Evolutionary conservation across 495 filamentous ascomycete species (phyloP).

Genomic region (Penicillium waksmanii): DNA sequence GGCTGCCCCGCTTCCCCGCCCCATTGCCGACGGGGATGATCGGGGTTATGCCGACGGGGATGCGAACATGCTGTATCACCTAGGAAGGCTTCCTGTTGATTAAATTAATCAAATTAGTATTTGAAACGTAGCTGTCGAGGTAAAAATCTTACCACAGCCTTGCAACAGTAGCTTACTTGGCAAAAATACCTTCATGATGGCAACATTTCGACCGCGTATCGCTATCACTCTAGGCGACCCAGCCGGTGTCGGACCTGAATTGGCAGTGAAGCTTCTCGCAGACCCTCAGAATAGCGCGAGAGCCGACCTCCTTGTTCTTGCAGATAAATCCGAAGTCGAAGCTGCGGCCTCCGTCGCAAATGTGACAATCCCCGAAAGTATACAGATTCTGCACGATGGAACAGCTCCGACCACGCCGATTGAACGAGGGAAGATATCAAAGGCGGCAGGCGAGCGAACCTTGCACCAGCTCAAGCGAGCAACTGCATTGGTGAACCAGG

Average conservation of each 20-base stretch:
- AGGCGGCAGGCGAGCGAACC: slow-evolving; percentile 8
- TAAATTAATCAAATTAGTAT: too few species aligned
- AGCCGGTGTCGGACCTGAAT: slow-evolving; percentile 14
- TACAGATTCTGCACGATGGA: slow-evolving; percentile 13
- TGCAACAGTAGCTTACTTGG: background rate
- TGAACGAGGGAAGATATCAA: slow-evolving; percentile 13
- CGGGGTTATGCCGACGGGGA: background rate
- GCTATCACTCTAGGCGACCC: slow-evolving; percentile 17
- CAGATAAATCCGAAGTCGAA: slow-evolving; percentile 13
- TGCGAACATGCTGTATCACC: background rate
- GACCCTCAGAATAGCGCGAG: slow-evolving; percentile 9
- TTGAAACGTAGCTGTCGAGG: too few species aligned
- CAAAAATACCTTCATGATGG: background rate
- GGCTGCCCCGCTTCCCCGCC: background rate
- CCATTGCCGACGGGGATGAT: background rate
- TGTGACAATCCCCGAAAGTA: slow-evolving; percentile 7
- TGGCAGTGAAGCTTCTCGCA: slow-evolving; percentile 14
- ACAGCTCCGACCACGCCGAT: slow-evolving; percentile 3
- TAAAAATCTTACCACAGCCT: background rate
- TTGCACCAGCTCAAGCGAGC: slow-evolving; percentile 15
- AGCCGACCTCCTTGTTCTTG: slow-evolving; percentile 10
- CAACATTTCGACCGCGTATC: slow-evolving; percentile 10
- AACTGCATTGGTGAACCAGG: slow-evolving; percentile 3
- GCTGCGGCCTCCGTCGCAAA: slow-evolving; percentile 4
- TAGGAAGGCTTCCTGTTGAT: background rate